A percentile compares a stretch with the other conserved stretches of the same genome.
phyloP scores from a whole-genome alignment of 345 rosid genomes.

The Eucalyptus pauciflora region DNA sequence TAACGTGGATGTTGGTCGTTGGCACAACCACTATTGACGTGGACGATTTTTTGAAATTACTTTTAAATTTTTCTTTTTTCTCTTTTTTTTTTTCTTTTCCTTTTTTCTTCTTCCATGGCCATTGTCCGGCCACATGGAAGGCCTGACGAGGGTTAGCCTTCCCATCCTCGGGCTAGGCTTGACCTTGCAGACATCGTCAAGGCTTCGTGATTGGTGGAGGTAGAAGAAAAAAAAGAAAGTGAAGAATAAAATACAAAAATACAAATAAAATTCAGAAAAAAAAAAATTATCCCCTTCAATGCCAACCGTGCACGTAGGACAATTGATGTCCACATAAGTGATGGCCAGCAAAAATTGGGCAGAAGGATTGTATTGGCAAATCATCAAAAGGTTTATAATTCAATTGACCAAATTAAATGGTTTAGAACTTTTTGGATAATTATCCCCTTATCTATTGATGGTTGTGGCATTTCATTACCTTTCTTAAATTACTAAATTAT shows the following conservation, averaged over 20 bases:
- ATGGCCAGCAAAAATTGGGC: not conserved
- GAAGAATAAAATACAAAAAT: not conserved
- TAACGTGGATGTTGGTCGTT: accelerated
- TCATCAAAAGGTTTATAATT: not conserved
- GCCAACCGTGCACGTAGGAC: accelerated
- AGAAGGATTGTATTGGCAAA: not conserved
- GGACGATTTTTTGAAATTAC: no score
- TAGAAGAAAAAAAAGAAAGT: not conserved
- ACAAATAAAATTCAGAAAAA: not conserved
- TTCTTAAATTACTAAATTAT: not conserved
- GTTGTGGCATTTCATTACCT: not conserved
- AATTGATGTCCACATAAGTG: not conserved
- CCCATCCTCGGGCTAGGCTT: not conserved
- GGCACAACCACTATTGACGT: not conserved
- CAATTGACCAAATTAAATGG: not conserved
- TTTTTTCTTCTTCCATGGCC: not conserved
- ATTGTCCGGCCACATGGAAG: accelerated
- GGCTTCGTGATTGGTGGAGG: not conserved
- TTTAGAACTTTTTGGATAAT: not conserved
- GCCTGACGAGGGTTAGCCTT: accelerated
- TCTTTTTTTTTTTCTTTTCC: no score
- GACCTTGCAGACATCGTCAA: accelerated
- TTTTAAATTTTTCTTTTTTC: no score
- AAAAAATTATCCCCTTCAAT: not conserved
- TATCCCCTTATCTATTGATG: not conserved